These are phyloP conservation scores for Penium margaritaceum DNA, from an alignment of 139 green algal genomes.

Conservation along the genomic window DNA sequence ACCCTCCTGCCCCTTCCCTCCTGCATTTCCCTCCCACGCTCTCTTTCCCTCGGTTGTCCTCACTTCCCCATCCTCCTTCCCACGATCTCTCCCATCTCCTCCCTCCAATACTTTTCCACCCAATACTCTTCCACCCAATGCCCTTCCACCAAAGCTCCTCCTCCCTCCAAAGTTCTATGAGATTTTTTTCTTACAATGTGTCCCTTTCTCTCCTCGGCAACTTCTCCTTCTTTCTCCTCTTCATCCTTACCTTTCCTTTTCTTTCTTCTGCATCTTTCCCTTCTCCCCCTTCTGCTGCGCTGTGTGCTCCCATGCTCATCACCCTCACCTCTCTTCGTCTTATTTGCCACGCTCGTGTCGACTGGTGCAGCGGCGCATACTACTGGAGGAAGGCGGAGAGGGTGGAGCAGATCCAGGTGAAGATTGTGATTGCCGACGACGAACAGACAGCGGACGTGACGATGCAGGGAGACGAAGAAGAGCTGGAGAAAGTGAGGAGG, in stretches of 20 bases:
- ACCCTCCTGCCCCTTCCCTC: too few relatives aligned
- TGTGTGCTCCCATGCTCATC: neutral
- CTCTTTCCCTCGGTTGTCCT: too few relatives aligned
- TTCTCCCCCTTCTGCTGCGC: neutral
- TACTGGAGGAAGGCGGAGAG: constrained; percentile 50
- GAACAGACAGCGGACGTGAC: constrained; percentile 50
- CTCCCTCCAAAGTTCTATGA: too few relatives aligned
- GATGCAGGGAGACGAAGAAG: constrained; percentile 52
- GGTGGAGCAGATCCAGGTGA: constrained; percentile 55
- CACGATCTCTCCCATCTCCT: too few relatives aligned
- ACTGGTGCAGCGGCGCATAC: constrained; percentile 42
- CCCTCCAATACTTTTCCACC: too few relatives aligned
- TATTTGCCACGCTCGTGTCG: neutral
- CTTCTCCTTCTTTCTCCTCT: constrained; percentile 5
- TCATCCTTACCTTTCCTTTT: neutral
- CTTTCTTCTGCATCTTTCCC: neutral
- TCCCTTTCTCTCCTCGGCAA: too few relatives aligned
- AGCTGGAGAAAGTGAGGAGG: constrained; percentile 47
- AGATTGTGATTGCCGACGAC: constrained; percentile 55
- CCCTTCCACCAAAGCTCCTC: too few relatives aligned
- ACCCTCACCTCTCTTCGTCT: neutral
- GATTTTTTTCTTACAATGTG: too few relatives aligned
- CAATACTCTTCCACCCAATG: too few relatives aligned
- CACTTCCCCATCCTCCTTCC: too few relatives aligned
- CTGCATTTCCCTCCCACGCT: too few relatives aligned